These are phyloP conservation scores for Ascochyta viciae-villosae DNA, from an alignment of 2,329 filamentous ascomycete species.

Conservation along the genomic window DNA sequence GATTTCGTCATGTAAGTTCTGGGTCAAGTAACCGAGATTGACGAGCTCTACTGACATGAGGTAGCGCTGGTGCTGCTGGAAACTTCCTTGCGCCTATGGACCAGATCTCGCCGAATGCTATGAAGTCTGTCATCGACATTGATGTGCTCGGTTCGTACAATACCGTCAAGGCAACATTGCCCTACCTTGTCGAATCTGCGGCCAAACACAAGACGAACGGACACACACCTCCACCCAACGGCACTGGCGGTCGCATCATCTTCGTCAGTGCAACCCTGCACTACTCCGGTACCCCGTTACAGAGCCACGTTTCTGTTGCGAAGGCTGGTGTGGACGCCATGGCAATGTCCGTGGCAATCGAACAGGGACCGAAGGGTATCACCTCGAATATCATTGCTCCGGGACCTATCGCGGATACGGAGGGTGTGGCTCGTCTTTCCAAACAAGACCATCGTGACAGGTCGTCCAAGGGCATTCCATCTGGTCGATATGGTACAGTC, in stretches of 20 bases:
- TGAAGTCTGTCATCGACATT: constrained; percentile 96
- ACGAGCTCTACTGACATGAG: constrained; percentile 18
- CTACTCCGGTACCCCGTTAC: constrained; percentile 84
- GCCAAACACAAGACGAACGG: constrained; percentile 66
- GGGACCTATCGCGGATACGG: constrained; percentile 84
- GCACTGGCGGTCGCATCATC: constrained; percentile 82
- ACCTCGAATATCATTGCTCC: constrained; percentile 90
- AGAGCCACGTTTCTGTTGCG: constrained; percentile 88
- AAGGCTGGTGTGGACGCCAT: constrained; percentile 92
- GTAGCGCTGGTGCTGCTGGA: constrained; percentile 87
- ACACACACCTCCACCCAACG: constrained; percentile 54
- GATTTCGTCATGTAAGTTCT: constrained; percentile 84
- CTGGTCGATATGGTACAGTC: constrained; percentile 78
- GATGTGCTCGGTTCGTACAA: constrained; percentile 94
- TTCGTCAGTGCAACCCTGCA: constrained; percentile 92
- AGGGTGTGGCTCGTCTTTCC: constrained; percentile 61
- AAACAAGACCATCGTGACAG: constrained; percentile 41
- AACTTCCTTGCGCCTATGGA: constrained; percentile 92
- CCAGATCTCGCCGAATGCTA: constrained; percentile 83
- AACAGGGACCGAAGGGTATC: constrained; percentile 87
- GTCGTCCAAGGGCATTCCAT: constrained; percentile 62
- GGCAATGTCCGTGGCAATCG: constrained; percentile 78
- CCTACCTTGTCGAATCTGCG: constrained; percentile 79
- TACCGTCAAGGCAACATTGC: constrained; percentile 89
- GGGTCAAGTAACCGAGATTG: too few relatives aligned